phyloP scores from a whole-genome alignment of 139 green algal species.

The Coelastrella sp. region DNA sequence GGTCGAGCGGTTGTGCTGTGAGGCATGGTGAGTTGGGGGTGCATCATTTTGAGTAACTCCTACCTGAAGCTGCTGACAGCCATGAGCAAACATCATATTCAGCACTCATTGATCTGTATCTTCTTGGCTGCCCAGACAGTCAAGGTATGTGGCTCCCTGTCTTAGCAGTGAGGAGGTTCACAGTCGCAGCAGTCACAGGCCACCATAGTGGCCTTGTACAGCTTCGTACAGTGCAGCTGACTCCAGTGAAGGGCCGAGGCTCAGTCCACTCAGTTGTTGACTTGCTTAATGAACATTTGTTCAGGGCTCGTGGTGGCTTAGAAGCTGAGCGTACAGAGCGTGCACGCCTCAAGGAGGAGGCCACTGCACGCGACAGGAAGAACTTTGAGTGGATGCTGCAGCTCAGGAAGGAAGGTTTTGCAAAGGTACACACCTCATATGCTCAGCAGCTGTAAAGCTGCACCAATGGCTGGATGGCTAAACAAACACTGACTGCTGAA shows the following conservation, averaged over 20 bases:
- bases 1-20: slow-evolving; percentile 72
- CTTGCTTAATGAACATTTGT: neutral
- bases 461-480: no score
- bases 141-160: no score
- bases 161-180: no score
- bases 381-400: slow-evolving; percentile 84
- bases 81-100: no score
- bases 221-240: no score
- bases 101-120: no score
- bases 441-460: neutral
- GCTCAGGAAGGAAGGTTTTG: slow-evolving; percentile 69
- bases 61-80: no score
- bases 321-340: slow-evolving; percentile 84
- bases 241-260: no score
- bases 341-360: slow-evolving; percentile 60
- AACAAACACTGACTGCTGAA: no score
- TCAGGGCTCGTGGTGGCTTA: slow-evolving; percentile 71
- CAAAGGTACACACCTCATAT: slow-evolving; percentile 59
- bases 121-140: no score
- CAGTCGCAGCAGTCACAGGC: no score
- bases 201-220: no score
- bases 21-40: slow-evolving; percentile 78
- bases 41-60: neutral
- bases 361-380: slow-evolving; percentile 51
- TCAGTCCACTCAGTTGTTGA: neutral